Conservation (phyloP, 805 yeast genomes). For the Myxozyma vanderwaltii region DNA sequence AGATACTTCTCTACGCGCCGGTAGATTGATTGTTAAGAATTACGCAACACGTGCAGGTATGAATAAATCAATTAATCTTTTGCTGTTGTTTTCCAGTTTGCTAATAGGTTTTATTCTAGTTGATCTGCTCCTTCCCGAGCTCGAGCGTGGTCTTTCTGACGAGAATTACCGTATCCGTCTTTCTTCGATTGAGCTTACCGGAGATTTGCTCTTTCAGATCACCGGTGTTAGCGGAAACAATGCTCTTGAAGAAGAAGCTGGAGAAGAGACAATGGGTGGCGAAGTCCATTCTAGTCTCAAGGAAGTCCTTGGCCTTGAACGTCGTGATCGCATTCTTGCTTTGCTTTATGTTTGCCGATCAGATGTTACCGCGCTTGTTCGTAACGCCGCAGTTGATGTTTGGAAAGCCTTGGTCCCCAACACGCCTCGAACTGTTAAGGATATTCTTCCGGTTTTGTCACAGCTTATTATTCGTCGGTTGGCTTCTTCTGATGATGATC, state of each 20-base stretch:
- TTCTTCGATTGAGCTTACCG: conserved; percentile 92
- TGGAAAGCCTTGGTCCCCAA: conserved; percentile 97
- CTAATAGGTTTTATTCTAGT: conserved; percentile 43
- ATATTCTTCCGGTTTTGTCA: conserved; percentile 82
- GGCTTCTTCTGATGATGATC: conserved; percentile 77
- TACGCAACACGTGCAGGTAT: conserved; percentile 77
- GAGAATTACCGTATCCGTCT: conserved; percentile 81
- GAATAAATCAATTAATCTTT: neutral
- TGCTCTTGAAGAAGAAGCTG: conserved; percentile 45
- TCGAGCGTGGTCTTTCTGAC: conserved; percentile 86
- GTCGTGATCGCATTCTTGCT: conserved; percentile 83
- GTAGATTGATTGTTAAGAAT: conserved; percentile 85
- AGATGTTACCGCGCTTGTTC: conserved; percentile 82
- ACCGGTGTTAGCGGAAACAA: conserved; percentile 79
- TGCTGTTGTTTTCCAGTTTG: neutral
- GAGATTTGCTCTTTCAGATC: conserved; percentile 90
- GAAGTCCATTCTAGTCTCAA: conserved; percentile 66
- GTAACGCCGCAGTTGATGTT: conserved; percentile 86
- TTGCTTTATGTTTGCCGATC: conserved; percentile 92
- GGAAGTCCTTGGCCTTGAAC: conserved; percentile 80
- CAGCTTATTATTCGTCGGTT: conserved; percentile 76
- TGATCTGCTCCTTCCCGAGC: conserved; percentile 88
- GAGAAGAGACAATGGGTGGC: conserved; percentile 39
- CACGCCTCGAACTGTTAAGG: conserved; percentile 92
- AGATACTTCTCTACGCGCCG: conserved; percentile 88